Base-by-base conservation (phyloP, 805 yeast species). In the Cyberlindnera mrakii region DNA sequence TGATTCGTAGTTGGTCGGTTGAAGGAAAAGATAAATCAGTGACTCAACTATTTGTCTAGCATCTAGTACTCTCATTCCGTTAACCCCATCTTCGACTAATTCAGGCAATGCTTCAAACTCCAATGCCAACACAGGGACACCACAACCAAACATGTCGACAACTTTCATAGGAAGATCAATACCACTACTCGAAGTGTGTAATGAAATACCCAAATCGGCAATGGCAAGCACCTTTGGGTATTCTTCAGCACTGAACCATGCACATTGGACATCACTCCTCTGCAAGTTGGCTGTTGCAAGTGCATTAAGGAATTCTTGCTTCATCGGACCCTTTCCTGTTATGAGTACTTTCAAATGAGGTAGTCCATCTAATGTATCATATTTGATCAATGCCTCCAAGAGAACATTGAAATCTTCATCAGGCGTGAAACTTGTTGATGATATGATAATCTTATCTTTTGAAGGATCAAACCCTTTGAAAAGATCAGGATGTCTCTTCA, bases 121-220 rank as follows among this genome's bases (percentile, higher is more conserved):
- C 45, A 90, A 68, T 0, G 96, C 78, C 3, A 90, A 68, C 0
- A 89, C 97, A 1, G 99, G 99, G 11, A 93, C 67, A 0, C 98
- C 98, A 50, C 93, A 85, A 0, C 99, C 99, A 68, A 91, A 90
- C 75, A 91, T 80, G 57, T 93, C 99, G 6, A 91, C 82, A 30
- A 93, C 85, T 62, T 93, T 93, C 99, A 93, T 93, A 1, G 99
- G 99, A 45, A 93, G 71, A 57, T 93, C 99, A 44, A 85, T 71
- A 0, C 99, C 99, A 37, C 96, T 85, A 36, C 95, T 84, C 0
- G 98, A 90, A 4, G 82, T 76, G 62, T 93, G 99, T 48, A 93
- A 67, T 1, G 98, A 91, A 2, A 93, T 73, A 2, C 96, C 98
- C 30, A 90, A 58, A 57, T 93, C 96, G 4, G 96, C 91, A 3